A percentile compares a stretch with the other conserved stretches of the same genome.
Conservation (phyloP, 805 yeast species). For the Candida coquimbonensis region DNA sequence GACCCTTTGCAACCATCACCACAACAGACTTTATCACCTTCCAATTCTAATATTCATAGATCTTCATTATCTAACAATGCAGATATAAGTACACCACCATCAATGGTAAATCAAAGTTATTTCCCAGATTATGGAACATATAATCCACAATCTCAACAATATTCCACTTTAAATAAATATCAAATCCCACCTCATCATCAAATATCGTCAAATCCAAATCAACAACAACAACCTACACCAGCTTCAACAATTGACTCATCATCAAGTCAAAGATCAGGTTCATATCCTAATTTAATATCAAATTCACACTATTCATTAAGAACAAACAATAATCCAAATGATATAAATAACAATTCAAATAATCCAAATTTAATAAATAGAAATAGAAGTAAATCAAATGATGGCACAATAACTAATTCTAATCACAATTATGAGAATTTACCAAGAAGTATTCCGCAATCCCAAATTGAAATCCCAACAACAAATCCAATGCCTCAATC, state of each 20-base stretch:
- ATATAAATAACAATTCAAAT: no score
- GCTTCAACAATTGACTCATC: slow-evolving; percentile 5
- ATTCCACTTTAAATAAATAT: no score
- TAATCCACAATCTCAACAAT: no score
- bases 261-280: slow-evolving; percentile 18
- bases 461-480: slow-evolving; percentile 2
- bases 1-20: slow-evolving; percentile 22
- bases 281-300: slow-evolving; percentile 18
- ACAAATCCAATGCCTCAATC: no score
- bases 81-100: slow-evolving; percentile 7
- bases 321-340: no score
- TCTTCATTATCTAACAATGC: slow-evolving; percentile 10
- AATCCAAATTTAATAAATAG: slow-evolving; percentile 1
- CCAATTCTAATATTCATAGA: slow-evolving; percentile 7
- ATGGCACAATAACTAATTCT: neutral
- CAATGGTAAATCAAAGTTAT: slow-evolving; percentile 8
- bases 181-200: no score
- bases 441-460: slow-evolving; percentile 19
- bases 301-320: slow-evolving; percentile 8
- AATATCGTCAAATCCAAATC: neutral
- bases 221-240: neutral
- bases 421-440: slow-evolving; percentile 11
- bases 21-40: slow-evolving; percentile 9
- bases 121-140: slow-evolving; percentile 17
- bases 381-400: slow-evolving; percentile 21